These are phyloP conservation scores for Ambrosia hybrid DNA, from an alignment of 140 eudicot genomes.

Conservation along the genomic window DNA sequence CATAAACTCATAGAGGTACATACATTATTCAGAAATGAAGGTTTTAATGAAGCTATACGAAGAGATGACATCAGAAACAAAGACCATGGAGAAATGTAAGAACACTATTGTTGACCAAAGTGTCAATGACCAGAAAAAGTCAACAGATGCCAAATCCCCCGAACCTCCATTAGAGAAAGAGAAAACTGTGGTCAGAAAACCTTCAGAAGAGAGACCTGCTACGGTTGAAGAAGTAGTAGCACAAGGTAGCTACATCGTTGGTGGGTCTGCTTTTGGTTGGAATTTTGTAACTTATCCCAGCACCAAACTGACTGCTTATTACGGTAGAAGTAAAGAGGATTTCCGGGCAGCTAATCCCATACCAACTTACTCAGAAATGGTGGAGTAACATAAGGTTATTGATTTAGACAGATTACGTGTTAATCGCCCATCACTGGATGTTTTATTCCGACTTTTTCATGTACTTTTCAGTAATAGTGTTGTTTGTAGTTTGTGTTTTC, in stretches of 20 bases:
- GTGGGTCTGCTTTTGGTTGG: slow-evolving; percentile 99
- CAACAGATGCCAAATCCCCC: slow-evolving; percentile 28
- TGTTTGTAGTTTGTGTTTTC: not conserved
- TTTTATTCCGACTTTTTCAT: not conserved
- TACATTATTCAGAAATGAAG: slow-evolving; percentile 57
- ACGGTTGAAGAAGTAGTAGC: slow-evolving; percentile 30
- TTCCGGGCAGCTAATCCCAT: slow-evolving; percentile 60
- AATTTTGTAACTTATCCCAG: slow-evolving; percentile 63
- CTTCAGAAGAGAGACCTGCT: slow-evolving; percentile 42
- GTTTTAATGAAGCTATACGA: slow-evolving; percentile 54
- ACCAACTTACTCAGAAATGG: slow-evolving; percentile 18
- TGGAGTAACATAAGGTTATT: not conserved
- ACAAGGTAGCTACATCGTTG: slow-evolving; percentile 71
- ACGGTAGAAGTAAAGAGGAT: slow-evolving; percentile 79
- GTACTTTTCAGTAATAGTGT: not conserved
- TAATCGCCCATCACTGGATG: not conserved
- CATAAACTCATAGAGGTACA: not conserved
- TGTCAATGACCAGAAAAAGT: slow-evolving; percentile 28
- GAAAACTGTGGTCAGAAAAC: slow-evolving; percentile 15
- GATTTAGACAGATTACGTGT: not conserved
- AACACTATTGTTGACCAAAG: slow-evolving; percentile 17
- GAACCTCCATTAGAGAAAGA: slow-evolving; percentile 32
- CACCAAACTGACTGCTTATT: slow-evolving; percentile 43
- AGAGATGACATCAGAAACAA: slow-evolving; percentile 52
- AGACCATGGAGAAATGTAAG: slow-evolving; percentile 36